Percentiles rank a stretch among this genome's conserved stretches.
These are phyloP conservation scores for Collybia mongolica DNA, from an alignment of 768 basidiomycete genomes.

Conservation along the genomic window DNA sequence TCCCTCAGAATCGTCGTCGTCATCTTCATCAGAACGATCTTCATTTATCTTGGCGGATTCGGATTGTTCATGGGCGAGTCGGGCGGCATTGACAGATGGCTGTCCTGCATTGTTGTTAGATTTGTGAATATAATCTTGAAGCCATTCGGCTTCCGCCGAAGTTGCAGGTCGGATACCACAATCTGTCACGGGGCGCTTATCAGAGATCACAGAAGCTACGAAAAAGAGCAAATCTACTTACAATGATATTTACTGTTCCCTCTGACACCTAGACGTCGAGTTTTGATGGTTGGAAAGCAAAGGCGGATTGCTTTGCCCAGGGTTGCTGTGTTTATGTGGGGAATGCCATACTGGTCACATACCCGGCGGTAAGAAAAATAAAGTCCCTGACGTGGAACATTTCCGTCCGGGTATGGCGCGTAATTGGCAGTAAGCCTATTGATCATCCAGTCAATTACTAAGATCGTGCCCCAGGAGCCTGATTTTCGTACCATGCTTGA, in stretches of 20 bases:
- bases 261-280: constrained; percentile 85
- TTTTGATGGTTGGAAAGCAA: constrained; percentile 95
- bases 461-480: constrained; percentile 7
- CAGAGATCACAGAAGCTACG: constrained; percentile 29
- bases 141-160: constrained; percentile 86
- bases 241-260: constrained; percentile 98
- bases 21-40: constrained; percentile 79
- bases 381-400: constrained; percentile 90
- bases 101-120: constrained; percentile 85
- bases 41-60: constrained; percentile 60
- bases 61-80: constrained; percentile 67
- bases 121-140: constrained; percentile 89
- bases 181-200: constrained; percentile 51
- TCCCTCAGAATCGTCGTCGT: constrained; percentile 84
- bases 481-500: constrained; percentile 74
- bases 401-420: constrained; percentile 88
- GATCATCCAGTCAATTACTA: background rate
- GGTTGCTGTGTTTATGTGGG: constrained; percentile 94
- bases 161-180: constrained; percentile 93
- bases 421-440: constrained; percentile 85
- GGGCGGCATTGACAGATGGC: constrained; percentile 71
- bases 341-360: constrained; percentile 90
- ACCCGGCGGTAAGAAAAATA: constrained; percentile 92
- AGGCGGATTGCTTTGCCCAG: constrained; percentile 92
- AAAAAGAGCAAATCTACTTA: constrained; percentile 41